Evolutionary conservation across 2,329 filamentous ascomycete genomes (phyloP), one percentile per base, ranked within the genome.

Genomic region (Apiospora koreana): DNA sequence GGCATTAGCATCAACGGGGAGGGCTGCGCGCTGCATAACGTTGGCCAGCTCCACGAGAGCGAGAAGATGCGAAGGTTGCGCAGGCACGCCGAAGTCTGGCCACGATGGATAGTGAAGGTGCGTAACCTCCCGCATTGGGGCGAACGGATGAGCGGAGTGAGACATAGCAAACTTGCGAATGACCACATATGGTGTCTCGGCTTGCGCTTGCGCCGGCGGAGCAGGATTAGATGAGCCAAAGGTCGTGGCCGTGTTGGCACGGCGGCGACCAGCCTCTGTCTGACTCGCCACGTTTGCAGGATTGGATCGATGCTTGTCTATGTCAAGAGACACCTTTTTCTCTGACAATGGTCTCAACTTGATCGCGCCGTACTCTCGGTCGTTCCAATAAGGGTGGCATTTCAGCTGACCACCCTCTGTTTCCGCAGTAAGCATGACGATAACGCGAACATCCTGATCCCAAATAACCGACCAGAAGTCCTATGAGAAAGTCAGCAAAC

Each of bases 381-480:
- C 88, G 58, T 91, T 89, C 96, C 96, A 99, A 81, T 98, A 99
- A 10, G 94, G 90, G 80, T 99, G 95, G 73, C 95, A 97, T 80
- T 98, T 99, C 62, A 97, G 86, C 78, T 97, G 95, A 0, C 95
- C 95, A 31, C 94, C 94, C 83, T 99, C 96, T 35, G 93, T 89
- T 80, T 98, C 95, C 1, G 96, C 95, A 7, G 96, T 99, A 74
- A 99, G 87, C 92, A 98, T 98, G 73, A 98, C 95, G 72, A 99
- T 92, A 35, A 98, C 93, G 68, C 95, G 92, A 3, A 97, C 92
- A 78, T 98, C 95, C 80, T 98, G 93, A 79, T 98, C 95, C 96
- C 96, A 99, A 41, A 98, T 87, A 14, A 98, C 92, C 71, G 94
- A 95, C 96, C 96, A 99, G 79, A 99, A 99, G 80, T 99, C 96